phyloP scores from a whole-genome alignment of 306 rosid species.

The Heteromeles arbutifolia region DNA sequence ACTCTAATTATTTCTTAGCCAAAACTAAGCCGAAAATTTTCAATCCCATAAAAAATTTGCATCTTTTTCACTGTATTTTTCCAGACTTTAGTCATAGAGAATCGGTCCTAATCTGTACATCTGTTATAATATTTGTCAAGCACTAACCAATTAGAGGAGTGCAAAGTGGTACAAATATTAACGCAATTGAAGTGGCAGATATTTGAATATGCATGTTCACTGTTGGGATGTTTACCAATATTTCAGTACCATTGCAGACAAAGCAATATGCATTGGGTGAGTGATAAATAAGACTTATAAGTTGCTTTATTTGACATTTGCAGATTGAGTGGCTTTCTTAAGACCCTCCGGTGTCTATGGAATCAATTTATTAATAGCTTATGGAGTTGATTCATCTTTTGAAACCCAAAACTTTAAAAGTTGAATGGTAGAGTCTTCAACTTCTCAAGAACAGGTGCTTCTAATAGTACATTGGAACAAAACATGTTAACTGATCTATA shows the following conservation, averaged over 20 bases:
- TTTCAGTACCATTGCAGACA: background rate
- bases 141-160: background rate
- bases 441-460: conserved; percentile 49
- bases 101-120: too few species aligned
- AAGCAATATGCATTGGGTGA: background rate
- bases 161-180: background rate
- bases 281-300: background rate
- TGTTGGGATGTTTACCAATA: background rate
- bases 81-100: too few species aligned
- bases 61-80: too few species aligned
- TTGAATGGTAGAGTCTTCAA: conserved; percentile 47
- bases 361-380: background rate
- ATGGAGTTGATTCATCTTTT: background rate
- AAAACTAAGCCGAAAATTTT: too few species aligned
- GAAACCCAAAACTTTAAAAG: background rate
- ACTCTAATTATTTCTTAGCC: too few species aligned
- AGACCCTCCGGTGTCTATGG: background rate
- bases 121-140: too few species aligned
- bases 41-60: too few species aligned
- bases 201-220: background rate
- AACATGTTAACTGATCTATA: conserved; percentile 39
- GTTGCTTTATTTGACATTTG: background rate
- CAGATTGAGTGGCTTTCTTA: background rate
- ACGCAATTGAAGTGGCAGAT: background rate
- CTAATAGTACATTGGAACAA: conserved; percentile 50